Evolutionary conservation across 352 stramenopile genomes (phyloP).

Genomic region (Pythium aphanidermatum): DNA sequence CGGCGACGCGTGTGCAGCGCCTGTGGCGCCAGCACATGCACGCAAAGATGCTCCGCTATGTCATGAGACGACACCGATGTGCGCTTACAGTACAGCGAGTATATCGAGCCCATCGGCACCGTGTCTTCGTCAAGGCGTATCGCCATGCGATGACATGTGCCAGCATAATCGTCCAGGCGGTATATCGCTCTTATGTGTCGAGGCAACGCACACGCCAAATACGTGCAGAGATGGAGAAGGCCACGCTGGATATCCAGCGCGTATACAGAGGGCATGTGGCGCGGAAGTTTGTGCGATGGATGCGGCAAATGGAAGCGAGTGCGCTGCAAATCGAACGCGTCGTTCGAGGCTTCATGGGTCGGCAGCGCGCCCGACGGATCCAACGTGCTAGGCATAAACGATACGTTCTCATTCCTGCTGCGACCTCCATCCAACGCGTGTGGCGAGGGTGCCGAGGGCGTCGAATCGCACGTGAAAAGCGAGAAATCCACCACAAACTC

Average conservation of each 20-base stretch:
- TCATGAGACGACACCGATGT: conserved; percentile 33
- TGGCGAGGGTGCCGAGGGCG: conserved; percentile 46
- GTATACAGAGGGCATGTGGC: conserved; percentile 48
- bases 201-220: conserved; percentile 30
- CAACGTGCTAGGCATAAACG: conserved; percentile 35
- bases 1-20: conserved; percentile 51
- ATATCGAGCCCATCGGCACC: conserved; percentile 43
- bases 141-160: conserved; percentile 47
- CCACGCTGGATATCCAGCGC: conserved; percentile 36
- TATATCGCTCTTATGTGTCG: conserved; percentile 51
- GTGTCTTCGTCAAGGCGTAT: conserved; percentile 43
- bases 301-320: conserved; percentile 32
- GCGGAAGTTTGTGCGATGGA: conserved; percentile 33
- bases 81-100: conserved; percentile 53
- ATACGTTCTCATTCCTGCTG: conserved; percentile 38
- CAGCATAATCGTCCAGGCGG: conserved; percentile 53
- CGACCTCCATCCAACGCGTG: conserved; percentile 38
- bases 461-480: conserved; percentile 23
- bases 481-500: conserved; percentile 20
- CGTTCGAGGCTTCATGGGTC: conserved; percentile 51
- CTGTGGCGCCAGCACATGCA: conserved; percentile 40
- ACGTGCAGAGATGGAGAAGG: conserved; percentile 18
- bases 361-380: conserved; percentile 34
- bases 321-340: conserved; percentile 46
- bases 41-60: conserved; percentile 32